Conservation (phyloP, 2,329 filamentous ascomycete genomes). For the Penicillium olsonii region DNA sequence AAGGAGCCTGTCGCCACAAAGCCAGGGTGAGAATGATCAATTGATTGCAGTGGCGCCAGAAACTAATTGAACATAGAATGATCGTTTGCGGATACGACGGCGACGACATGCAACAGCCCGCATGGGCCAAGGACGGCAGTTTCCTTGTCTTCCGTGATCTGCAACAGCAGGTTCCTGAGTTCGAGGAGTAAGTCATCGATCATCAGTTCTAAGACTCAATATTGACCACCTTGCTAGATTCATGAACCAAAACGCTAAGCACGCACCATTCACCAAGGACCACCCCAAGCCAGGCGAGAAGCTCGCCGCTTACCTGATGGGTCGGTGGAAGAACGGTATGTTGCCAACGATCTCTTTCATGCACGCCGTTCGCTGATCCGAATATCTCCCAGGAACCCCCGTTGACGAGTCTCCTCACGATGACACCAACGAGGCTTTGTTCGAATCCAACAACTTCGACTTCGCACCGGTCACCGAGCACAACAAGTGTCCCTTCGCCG, state of each 20-base stretch:
- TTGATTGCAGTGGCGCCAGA: constrained; percentile 5
- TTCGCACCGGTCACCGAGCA: constrained; percentile 33
- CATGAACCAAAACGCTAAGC: constrained; percentile 33
- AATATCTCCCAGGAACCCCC: constrained; percentile 31
- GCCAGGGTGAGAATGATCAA: constrained; percentile 25
- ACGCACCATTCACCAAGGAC: constrained; percentile 21
- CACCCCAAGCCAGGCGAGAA: constrained; percentile 22
- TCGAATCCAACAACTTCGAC: constrained; percentile 42
- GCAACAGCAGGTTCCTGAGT: constrained; percentile 49
- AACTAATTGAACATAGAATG: constrained; percentile 28
- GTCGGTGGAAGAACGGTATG: constrained; percentile 46
- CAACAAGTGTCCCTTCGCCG: constrained; percentile 47
- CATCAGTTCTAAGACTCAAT: neutral
- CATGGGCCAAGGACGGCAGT: constrained; percentile 49
- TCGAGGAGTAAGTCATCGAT: constrained; percentile 30
- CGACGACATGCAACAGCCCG: constrained; percentile 31
- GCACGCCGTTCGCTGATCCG: neutral
- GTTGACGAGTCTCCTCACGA: constrained; percentile 33
- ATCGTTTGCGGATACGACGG: constrained; percentile 42
- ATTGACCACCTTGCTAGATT: constrained; percentile 28
- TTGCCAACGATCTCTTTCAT: no score
- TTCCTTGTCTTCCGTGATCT: constrained; percentile 50
- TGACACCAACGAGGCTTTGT: constrained; percentile 35
- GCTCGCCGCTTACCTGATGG: constrained; percentile 47
- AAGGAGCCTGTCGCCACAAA: constrained; percentile 12